phyloP scores from a whole-genome alignment of 495 filamentous ascomycete species.

The Xylaria scruposa region DNA sequence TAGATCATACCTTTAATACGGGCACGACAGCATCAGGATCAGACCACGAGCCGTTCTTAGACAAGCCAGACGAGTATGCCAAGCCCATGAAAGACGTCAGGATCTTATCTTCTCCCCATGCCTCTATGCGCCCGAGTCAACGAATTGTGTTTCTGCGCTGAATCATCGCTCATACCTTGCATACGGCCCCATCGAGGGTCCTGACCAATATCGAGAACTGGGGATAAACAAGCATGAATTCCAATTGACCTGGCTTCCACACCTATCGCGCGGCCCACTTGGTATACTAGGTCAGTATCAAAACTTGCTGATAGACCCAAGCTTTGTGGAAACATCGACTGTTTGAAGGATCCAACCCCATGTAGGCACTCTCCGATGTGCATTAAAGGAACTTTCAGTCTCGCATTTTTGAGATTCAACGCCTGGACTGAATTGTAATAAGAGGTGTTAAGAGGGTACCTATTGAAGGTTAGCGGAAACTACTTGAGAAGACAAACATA shows the following conservation, averaged over 20 bases:
- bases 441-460: constrained; percentile 48
- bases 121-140: constrained; percentile 35
- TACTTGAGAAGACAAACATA: not conserved
- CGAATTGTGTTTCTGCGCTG: not conserved
- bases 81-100: constrained; percentile 51
- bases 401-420: constrained; percentile 42
- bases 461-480: constrained; percentile 12
- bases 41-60: constrained; percentile 48
- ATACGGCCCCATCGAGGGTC: constrained; percentile 53
- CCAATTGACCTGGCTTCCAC: constrained; percentile 49
- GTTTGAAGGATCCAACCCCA: constrained; percentile 50
- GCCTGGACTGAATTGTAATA: constrained; percentile 48
- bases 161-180: constrained; percentile 34
- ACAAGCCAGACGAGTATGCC: constrained; percentile 46
- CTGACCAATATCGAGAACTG: constrained; percentile 52
- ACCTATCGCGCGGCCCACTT: constrained; percentile 47
- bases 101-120: constrained; percentile 53
- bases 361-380: constrained; percentile 51
- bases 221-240: constrained; percentile 49
- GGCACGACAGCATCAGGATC: constrained; percentile 48
- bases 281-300: constrained; percentile 46
- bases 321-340: constrained; percentile 50
- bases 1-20: constrained; percentile 42
- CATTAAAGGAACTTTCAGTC: constrained; percentile 45
- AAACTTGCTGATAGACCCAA: constrained; percentile 46